phyloP scores from a whole-genome alignment of 805 yeast species.

The Huiozyma naganishii region DNA sequence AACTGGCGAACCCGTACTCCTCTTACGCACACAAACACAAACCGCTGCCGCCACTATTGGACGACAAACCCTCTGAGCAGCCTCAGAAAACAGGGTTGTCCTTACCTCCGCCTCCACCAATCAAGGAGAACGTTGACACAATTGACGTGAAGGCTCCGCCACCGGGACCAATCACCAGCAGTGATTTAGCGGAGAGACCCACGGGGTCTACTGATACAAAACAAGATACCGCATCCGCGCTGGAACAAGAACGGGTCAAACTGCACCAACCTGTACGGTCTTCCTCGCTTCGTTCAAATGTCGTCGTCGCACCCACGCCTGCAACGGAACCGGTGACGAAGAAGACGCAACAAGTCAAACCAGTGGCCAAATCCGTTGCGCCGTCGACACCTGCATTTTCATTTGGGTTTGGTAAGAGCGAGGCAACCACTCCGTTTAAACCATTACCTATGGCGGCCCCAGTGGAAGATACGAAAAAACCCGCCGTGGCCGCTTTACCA shows the following conservation, averaged over 20 bases:
- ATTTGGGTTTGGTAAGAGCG: conserved; percentile 3
- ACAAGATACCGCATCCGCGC: not conserved
- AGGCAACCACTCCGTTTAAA: not conserved
- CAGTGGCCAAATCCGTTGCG: not conserved
- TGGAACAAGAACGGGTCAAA: conserved; percentile 2
- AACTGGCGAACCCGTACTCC: conserved; percentile 36
- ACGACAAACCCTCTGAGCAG: not conserved
- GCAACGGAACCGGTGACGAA: not conserved
- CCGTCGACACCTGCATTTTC: conserved; percentile 7
- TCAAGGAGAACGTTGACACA: too few species aligned
- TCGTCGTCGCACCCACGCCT: conserved; percentile 14
- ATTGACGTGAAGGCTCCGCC: not conserved
- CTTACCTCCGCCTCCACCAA: not conserved
- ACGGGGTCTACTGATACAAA: not conserved
- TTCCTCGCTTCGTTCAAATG: conserved; percentile 29
- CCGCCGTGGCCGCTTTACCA: not conserved
- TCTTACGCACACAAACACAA: conserved; percentile 7
- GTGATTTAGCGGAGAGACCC: not conserved
- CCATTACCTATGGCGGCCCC: not conserved
- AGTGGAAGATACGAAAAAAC: not conserved
- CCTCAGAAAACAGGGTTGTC: not conserved
- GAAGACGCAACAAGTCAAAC: not conserved
- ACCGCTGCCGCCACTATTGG: not conserved
- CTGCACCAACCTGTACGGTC: conserved; percentile 31
- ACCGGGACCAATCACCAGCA: not conserved